Percentiles rank a stretch among this genome's conserved stretches.
phyloP scores from a whole-genome alignment of 2,329 filamentous ascomycete species.

The Scolecobasidium constrictum region DNA sequence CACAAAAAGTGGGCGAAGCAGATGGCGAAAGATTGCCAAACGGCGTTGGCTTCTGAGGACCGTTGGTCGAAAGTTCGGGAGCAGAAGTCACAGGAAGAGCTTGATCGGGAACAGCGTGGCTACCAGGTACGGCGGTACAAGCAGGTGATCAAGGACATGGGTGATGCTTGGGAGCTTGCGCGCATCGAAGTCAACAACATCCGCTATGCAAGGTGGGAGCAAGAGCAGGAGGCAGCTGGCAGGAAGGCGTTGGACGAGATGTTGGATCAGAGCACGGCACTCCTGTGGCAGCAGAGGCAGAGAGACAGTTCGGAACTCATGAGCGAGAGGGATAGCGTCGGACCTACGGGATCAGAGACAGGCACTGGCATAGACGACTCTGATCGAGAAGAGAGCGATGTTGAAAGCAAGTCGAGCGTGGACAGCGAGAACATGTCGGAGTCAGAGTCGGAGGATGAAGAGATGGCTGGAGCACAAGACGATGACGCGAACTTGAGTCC shows the following conservation, averaged over 20 bases:
- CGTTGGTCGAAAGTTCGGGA: slow-evolving; percentile 52
- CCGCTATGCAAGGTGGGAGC: slow-evolving; percentile 46
- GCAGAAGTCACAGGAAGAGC: slow-evolving; percentile 62
- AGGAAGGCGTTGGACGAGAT: slow-evolving; percentile 61
- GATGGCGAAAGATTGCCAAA: slow-evolving; percentile 59
- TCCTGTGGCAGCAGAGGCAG: slow-evolving; percentile 48
- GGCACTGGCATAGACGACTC: slow-evolving; percentile 22
- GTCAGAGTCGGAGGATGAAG: slow-evolving; percentile 9
- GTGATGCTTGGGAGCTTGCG: slow-evolving; percentile 49
- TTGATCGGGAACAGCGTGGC: slow-evolving; percentile 65
- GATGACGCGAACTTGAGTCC: slow-evolving; percentile 10
- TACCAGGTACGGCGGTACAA: slow-evolving; percentile 60
- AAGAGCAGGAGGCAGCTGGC: slow-evolving; percentile 44
- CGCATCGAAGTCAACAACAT: slow-evolving; percentile 46
- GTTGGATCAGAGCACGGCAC: slow-evolving; percentile 57
- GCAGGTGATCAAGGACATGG: slow-evolving; percentile 54
- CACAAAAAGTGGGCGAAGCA: slow-evolving; percentile 71
- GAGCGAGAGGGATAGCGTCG: slow-evolving; percentile 18
- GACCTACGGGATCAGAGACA: slow-evolving; percentile 4
- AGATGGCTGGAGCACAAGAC: slow-evolving; percentile 5
- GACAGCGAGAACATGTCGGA: slow-evolving; percentile 11
- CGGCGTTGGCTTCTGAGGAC: slow-evolving; percentile 47
- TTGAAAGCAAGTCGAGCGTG: not conserved
- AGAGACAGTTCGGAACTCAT: slow-evolving; percentile 6
- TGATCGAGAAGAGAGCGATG: slow-evolving; percentile 26